A percentile compares a stretch with the other conserved stretches of the same genome.
phyloP scores from a whole-genome alignment of 352 stramenopile species.

The Phytophthora fragariaefolia region DNA sequence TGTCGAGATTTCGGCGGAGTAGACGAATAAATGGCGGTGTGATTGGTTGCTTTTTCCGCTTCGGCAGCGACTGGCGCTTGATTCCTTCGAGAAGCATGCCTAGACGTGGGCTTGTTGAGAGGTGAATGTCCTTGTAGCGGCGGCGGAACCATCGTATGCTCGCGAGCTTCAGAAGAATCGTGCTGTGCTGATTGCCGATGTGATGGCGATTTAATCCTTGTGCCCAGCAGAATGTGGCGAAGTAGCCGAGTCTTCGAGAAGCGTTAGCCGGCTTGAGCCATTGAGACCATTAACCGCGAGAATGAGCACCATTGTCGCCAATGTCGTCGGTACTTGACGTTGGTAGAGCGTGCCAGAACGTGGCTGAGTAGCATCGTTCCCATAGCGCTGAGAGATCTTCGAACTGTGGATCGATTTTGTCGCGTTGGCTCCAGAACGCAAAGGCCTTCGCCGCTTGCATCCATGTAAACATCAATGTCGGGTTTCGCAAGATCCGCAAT shows the following conservation, averaged over 20 bases:
- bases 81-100: background rate
- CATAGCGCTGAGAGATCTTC: conserved; percentile 1
- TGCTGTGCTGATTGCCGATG: background rate
- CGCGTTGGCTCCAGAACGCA: background rate
- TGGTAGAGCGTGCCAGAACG: background rate
- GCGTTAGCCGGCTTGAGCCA: background rate
- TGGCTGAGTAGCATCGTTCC: background rate
- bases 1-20: background rate
- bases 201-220: background rate
- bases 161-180: background rate
- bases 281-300: background rate
- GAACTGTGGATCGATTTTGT: background rate
- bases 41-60: conserved; percentile 7
- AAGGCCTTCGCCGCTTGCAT: background rate
- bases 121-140: background rate
- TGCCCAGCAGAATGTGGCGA: background rate
- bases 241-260: background rate
- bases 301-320: background rate
- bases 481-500: background rate
- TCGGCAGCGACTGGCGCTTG: background rate
- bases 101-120: background rate
- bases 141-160: conserved; percentile 8
- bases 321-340: background rate
- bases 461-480: conserved; percentile 3
- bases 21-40: conserved; percentile 2